phyloP scores from a whole-genome alignment of 495 filamentous ascomycete genomes.

The Trichoderma reesei region DNA sequence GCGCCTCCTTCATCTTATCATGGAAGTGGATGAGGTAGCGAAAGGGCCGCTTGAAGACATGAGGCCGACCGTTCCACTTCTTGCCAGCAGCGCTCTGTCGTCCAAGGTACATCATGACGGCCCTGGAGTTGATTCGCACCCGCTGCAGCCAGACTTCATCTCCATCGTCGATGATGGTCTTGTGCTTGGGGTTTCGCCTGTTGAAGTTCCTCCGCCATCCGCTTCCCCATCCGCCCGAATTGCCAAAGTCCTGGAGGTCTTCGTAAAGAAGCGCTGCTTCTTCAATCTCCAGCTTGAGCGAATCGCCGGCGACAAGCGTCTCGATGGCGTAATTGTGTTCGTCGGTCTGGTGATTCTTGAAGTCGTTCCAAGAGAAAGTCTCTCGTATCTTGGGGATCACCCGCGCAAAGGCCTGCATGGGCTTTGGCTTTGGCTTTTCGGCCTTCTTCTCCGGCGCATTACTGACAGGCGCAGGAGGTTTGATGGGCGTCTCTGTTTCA shows the following conservation, averaged over 20 bases:
- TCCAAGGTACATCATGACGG: background rate
- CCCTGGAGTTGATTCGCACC: slow-evolving; percentile 3
- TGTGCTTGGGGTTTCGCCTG: background rate
- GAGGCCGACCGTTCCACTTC: background rate
- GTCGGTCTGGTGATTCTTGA: background rate
- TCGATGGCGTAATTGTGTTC: background rate
- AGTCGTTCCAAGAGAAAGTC: background rate
- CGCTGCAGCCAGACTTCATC: background rate
- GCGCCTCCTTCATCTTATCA: background rate
- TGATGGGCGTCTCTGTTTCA: background rate
- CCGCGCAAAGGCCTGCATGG: background rate
- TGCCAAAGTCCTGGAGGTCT: background rate
- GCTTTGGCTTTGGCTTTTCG: slow-evolving; percentile 6
- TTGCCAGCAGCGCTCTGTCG: background rate
- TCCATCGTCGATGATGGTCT: background rate
- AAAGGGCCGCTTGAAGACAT: background rate
- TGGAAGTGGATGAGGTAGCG: background rate
- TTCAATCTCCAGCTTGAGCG: background rate
- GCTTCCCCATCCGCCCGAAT: background rate
- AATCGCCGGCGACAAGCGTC: slow-evolving; percentile 4
- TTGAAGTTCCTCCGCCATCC: background rate
- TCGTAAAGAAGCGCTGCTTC: background rate
- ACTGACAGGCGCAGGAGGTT: background rate
- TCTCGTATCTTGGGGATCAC: background rate
- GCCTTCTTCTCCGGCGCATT: background rate